Base-by-base conservation (phyloP, 2,329 filamentous ascomycete species). In the Uncinocarpus reesii region DNA sequence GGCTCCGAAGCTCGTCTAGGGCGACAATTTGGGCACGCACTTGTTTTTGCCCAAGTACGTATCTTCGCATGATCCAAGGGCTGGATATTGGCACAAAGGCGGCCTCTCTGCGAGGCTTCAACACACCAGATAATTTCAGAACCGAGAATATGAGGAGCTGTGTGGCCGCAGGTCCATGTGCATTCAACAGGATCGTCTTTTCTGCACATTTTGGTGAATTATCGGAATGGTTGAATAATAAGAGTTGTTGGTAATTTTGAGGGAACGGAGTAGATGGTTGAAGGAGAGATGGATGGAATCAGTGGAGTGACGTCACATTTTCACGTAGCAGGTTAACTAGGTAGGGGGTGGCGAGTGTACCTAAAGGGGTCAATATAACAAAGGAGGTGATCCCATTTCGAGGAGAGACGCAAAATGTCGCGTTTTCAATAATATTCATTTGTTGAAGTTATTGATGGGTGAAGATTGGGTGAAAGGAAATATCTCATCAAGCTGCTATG, bases 131-230 rank as follows among this genome's bases (percentile, higher is more conserved):
- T 7, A n/a, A 46, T 37, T 15, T 46, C 34, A 18, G 43, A 37
- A 8, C 43, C 43, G 15, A 46, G 32, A 31, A 38, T 18, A 15
- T 46, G 21, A 11, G 35, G 43, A n/a, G 23, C 43, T 3, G 10
- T 36, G 23, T 46, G 43, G 10, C 43, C 43, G 13, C 43, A 46
- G 2, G 8, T 37, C 43, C 43, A 46, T 5, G 23, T 29, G 21
- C 15, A 46, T 31, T 46, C 32, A 23, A 46, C 15, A 13, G 43
- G 43, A 29, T 46, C 34, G 15, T 46, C 43, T 35, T 46, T 46
- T 1, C 37, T 21, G 16, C 43, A 46, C 43, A 46, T 46, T 20
- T 16, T 45, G 20, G 15, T n/a, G 4, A 10, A 29, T 29, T 1
- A 29, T 23, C 8, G 2, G 21, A 4, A 18, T 34, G 7, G 20